A percentile compares a stretch with the other conserved stretches of the same genome.
Conservation (phyloP, 306 rosid genomes). For the Castanea crenata region DNA sequence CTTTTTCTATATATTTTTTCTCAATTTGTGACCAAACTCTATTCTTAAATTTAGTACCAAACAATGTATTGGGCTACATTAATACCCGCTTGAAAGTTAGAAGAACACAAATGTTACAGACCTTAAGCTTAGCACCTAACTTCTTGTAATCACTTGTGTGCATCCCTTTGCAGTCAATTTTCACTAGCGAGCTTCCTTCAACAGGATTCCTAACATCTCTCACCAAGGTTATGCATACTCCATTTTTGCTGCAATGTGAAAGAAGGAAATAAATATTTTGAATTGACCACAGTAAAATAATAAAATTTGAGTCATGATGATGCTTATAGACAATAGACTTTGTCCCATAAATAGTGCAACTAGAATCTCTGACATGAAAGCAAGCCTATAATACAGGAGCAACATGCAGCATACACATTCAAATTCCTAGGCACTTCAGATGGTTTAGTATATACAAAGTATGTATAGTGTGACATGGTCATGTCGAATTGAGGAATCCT, state of each 20-base stretch:
- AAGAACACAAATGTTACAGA: conserved; percentile 23
- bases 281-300: conserved; percentile 8
- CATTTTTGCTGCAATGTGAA: conserved; percentile 69
- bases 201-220: conserved; percentile 80
- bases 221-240: conserved; percentile 74
- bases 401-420: conserved; percentile 20
- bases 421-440: not conserved
- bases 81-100: not conserved
- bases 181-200: conserved; percentile 85
- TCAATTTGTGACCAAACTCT: not conserved
- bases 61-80: not conserved
- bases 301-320: not conserved
- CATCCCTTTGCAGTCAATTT: conserved; percentile 82
- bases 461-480: not conserved
- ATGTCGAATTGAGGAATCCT: not conserved
- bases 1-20: conserved; percentile 1
- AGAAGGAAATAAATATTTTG: conserved; percentile 23
- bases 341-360: not conserved
- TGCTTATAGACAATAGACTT: conserved; percentile 8
- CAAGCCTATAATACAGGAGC: not conserved
- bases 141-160: conserved; percentile 94
- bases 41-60: not conserved
- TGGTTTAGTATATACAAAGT: not conserved
- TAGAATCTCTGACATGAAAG: not conserved
- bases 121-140: conserved; percentile 95